Base-by-base conservation (phyloP, 1,284 basidiomycete genomes). In the Tausonia pullulans region DNA sequence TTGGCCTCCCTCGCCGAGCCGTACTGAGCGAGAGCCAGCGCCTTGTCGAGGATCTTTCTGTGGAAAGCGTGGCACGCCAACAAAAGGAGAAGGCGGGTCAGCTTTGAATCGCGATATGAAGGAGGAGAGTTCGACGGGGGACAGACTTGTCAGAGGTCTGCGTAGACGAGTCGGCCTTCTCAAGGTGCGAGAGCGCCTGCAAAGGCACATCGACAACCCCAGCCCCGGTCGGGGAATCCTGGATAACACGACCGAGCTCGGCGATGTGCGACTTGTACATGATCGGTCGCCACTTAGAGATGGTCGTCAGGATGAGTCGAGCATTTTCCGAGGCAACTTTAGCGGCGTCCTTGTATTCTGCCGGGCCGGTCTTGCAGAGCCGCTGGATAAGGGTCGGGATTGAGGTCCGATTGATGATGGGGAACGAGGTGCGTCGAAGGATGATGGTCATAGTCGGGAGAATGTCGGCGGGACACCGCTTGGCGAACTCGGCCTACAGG, bases 401-500 rank as follows among this genome's bases (percentile, higher is more conserved):
- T 1, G 87, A 88, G 0, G 91, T 90, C 58, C 87, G 84, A 72
- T 96, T 96, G 71, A 95, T 71, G 66, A 94, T 80, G 60, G 85
- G 83, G 67, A 88, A 84, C 49, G 82, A 83, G 3, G 84, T 84
- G 41, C 84, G 82, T 43, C 87, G 87, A 55, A 96, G 76, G 68
- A 97, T 77, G n/a, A 78, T 78, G 0, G 79, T 77, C 79, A 97
- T 84, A 0, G 92, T 96, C 0, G 82, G 75, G 1, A 85, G 74
- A 45, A 87, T 79, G 39, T 80, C 76, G 1, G 87, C 71, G 5
- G 84, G 82, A 2, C 91, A 72, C 43, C 90, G 83, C 13, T 84
- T 83, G 14, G 84, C 72, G 71, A 93, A 87, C 72, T 96, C 93
- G 71, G 79, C 82, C 84, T 91, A 70, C 11, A 46, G 27, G 43